Conservation (phyloP, 139 green algal genomes). For the Chlamydomonas sp. region DNA sequence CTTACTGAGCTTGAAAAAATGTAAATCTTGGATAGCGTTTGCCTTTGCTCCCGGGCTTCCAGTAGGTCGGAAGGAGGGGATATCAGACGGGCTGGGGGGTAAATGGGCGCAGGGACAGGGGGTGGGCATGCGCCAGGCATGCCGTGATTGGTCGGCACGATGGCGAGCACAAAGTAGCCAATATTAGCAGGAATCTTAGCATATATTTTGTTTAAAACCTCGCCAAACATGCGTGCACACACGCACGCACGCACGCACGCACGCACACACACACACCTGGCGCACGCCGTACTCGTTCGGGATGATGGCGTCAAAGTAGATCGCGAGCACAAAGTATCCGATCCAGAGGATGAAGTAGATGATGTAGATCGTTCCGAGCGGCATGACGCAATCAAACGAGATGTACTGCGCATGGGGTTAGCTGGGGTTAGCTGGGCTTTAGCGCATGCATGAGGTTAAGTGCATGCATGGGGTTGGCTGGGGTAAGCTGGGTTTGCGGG, state of each 20-base stretch:
- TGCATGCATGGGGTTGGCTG: no score
- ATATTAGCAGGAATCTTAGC: no score
- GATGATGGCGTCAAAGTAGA: conserved; percentile 91
- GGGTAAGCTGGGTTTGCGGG: no score
- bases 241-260: not conserved
- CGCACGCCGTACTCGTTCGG: conserved; percentile 56
- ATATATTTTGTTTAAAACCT: no score
- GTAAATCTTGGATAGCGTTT: conserved; percentile 4
- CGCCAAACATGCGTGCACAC: no score
- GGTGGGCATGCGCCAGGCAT: no score
- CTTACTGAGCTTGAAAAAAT: not conserved
- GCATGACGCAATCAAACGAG: conserved; percentile 63
- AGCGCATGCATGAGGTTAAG: no score
- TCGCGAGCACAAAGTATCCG: conserved; percentile 61
- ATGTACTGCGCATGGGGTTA: conserved; percentile 14
- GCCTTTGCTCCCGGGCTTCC: conserved; percentile 23
- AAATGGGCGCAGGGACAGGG: no score
- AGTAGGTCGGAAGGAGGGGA: conserved; percentile 60
- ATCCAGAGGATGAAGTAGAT: conserved; percentile 42
- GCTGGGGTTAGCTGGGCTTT: no score
- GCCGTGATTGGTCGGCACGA: no score
- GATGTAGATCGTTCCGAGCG: conserved; percentile 42
- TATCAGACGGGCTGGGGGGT: no score
- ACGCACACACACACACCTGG: conserved; percentile 11
- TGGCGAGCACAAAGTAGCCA: no score